Evolutionary conservation across 805 yeast genomes (phyloP).

Genomic region (Starmerella vaccinii): DNA sequence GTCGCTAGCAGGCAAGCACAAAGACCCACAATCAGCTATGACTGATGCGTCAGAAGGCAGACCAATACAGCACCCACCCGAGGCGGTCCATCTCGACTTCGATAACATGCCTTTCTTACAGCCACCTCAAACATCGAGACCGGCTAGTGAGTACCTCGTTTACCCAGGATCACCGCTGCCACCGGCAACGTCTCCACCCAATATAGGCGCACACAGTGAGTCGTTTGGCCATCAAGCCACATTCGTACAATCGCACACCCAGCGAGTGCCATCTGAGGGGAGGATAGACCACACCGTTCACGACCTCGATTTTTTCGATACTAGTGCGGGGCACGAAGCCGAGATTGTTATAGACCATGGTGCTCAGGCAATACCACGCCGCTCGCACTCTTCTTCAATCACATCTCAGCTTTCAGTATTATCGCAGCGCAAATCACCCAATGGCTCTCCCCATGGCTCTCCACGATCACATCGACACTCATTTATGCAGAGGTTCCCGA

Average conservation of each 20-base stretch:
- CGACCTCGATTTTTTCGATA: neutral
- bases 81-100: constrained; percentile 8
- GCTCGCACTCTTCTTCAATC: too few species aligned
- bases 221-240: neutral
- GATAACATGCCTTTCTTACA: constrained; percentile 17
- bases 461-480: constrained; percentile 5
- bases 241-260: neutral
- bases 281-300: neutral
- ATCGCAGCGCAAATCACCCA: constrained; percentile 1
- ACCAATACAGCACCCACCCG: neutral
- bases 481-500: neutral
- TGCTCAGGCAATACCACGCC: too few species aligned
- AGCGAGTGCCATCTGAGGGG: neutral
- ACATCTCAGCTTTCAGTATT: constrained; percentile 15
- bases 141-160: neutral
- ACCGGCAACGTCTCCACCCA: constrained; percentile 4
- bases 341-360: too few species aligned
- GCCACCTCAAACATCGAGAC: neutral
- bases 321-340: too few species aligned
- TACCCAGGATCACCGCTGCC: constrained; percentile 1
- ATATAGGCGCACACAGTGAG: neutral
- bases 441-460: neutral
- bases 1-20: neutral
- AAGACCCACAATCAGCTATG: neutral
- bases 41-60: neutral